Evolutionary conservation across 345 rosid species (phyloP).

Genomic region (Dimocarpus longan): DNA sequence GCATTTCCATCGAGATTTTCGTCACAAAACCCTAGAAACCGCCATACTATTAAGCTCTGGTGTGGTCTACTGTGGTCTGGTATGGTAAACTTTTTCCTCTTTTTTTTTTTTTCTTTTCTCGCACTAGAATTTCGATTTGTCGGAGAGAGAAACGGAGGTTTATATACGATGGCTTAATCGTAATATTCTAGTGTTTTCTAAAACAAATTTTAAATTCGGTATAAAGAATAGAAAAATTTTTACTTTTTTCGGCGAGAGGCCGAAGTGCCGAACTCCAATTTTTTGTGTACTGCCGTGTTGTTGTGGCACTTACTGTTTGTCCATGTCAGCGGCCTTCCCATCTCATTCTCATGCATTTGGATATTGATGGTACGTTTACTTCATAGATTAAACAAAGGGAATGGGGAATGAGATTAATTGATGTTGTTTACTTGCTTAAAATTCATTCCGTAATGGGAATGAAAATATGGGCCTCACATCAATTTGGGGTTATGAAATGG

Average conservation of each 20-base stretch:
- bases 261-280: conserved; percentile 4
- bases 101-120: conserved; percentile 33
- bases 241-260: neutral
- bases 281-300: neutral
- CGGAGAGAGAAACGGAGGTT: conserved; percentile 30
- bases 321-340: neutral
- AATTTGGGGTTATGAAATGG: no score
- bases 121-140: conserved; percentile 36
- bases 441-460: no score
- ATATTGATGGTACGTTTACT: no score
- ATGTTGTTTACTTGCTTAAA: no score
- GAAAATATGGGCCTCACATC: no score
- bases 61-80: neutral
- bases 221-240: neutral
- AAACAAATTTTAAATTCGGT: neutral
- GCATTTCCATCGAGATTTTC: conserved; percentile 70
- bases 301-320: neutral
- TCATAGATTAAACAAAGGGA: no score
- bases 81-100: neutral
- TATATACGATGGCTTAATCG: conserved; percentile 32
- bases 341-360: no score
- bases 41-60: conserved; percentile 47
- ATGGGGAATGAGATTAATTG: no score
- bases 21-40: conserved; percentile 43
- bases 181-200: conserved; percentile 15